phyloP scores from a whole-genome alignment of 2,329 filamentous ascomycete species.

The Basipetospora chlamydospora region DNA sequence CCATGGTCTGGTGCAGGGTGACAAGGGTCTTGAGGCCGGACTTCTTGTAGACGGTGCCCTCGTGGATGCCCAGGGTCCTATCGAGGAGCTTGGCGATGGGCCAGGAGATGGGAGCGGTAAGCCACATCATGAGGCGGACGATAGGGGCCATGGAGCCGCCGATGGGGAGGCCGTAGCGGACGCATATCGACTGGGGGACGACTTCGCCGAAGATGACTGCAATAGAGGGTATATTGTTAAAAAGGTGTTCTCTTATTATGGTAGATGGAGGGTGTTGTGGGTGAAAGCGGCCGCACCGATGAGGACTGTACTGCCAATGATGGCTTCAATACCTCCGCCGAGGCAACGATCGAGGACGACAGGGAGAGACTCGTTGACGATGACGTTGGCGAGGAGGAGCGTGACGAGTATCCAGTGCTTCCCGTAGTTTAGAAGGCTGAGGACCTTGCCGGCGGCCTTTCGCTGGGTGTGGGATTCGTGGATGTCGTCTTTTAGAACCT shows the following conservation, averaged over 20 bases:
- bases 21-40: constrained; percentile 92
- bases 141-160: constrained; percentile 86
- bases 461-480: constrained; percentile 65
- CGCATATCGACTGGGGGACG: constrained; percentile 88
- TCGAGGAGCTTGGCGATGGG: constrained; percentile 93
- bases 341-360: constrained; percentile 90
- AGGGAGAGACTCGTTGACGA: constrained; percentile 91
- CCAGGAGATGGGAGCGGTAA: constrained; percentile 81
- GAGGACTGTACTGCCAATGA: constrained; percentile 80
- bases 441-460: constrained; percentile 64
- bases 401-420: constrained; percentile 99
- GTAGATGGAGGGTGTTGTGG: no score
- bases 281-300: constrained; percentile 79
- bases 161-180: constrained; percentile 88
- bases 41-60: constrained; percentile 96
- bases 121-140: constrained; percentile 80
- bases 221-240: no score
- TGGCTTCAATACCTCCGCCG: constrained; percentile 86
- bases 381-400: constrained; percentile 84
- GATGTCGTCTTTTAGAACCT: constrained; percentile 78
- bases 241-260: no score
- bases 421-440: constrained; percentile 66
- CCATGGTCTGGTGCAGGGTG: constrained; percentile 82
- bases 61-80: constrained; percentile 81
- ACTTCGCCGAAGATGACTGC: constrained; percentile 96